These are phyloP conservation scores for Cajanus cajan DNA, from an alignment of 306 rosid species.

Conservation along the genomic window DNA sequence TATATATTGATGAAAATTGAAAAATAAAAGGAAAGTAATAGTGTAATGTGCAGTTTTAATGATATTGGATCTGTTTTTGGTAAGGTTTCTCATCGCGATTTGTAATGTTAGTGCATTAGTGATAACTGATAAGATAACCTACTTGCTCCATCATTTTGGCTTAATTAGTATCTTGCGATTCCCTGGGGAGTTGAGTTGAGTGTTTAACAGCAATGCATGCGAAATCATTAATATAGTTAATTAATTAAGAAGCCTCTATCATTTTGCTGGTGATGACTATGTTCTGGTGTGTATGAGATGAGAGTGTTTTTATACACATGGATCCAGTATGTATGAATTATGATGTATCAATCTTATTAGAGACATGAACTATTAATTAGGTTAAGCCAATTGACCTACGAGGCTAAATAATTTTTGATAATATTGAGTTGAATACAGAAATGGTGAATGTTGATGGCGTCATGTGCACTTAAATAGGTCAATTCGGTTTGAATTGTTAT, in stretches of 20 bases:
- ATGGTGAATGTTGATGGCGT: background rate
- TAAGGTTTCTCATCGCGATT: background rate
- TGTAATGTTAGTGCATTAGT: background rate
- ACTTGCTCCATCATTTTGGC: background rate
- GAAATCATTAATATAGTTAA: background rate
- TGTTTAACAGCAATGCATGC: background rate
- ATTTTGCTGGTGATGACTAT: background rate
- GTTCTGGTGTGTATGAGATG: constrained; percentile 17
- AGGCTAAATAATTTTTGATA: background rate
- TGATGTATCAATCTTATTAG: background rate
- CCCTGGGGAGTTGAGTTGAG: background rate
- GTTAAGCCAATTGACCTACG: background rate
- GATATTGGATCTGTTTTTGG: constrained; percentile 9
- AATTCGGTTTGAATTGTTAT: background rate
- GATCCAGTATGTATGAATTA: background rate
- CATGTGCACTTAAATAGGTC: background rate
- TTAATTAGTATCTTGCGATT: background rate
- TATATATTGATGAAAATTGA: background rate
- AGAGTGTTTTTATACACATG: background rate
- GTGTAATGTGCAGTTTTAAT: background rate
- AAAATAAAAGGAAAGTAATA: background rate
- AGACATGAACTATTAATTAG: background rate
- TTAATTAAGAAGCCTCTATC: background rate
- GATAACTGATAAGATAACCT: constrained; percentile 17
- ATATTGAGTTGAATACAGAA: background rate